Percentiles rank a stretch among this genome's conserved stretches.
Evolutionary conservation across 202 grass and related monocot species (phyloP).

Genomic region (Saccharum hybrid): DNA sequence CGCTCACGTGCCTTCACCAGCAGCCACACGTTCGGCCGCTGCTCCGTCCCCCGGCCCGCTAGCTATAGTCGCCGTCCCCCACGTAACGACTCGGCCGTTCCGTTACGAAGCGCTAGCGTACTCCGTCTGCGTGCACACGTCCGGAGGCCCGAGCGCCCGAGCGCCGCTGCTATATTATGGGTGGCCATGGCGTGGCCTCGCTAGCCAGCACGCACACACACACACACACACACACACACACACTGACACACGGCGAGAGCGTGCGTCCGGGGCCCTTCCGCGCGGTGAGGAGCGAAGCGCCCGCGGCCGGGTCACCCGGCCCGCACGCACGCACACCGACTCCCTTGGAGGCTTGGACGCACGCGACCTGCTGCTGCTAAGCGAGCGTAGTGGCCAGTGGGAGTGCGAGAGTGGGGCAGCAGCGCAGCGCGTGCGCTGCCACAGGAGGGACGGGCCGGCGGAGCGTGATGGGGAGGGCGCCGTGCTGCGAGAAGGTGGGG

Average conservation of each 20-base stretch:
- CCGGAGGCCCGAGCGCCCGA: background rate
- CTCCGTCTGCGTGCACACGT: background rate
- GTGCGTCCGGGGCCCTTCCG: no score
- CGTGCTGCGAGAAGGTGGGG: constrained; percentile 97
- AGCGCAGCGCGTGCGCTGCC: no score
- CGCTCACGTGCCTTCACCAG: constrained; percentile 33
- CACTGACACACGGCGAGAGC: background rate
- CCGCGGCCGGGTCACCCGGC: no score
- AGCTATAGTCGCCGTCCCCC: no score
- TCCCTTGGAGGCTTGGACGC: no score
- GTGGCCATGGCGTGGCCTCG: background rate
- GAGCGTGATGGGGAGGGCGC: constrained; percentile 78
- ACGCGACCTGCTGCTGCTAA: no score
- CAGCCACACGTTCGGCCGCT: background rate
- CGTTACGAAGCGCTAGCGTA: background rate
- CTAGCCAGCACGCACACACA: background rate
- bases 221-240: background rate
- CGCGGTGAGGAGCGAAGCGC: no score
- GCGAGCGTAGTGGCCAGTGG: no score
- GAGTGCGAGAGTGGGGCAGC: no score
- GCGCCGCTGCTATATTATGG: constrained; percentile 48
- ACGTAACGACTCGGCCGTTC: background rate
- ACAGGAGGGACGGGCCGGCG: no score
- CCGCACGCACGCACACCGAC: no score
- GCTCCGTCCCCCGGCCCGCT: background rate